A percentile compares a stretch with the other conserved stretches of the same genome.
These are phyloP conservation scores for Volvox reticuliferus DNA, from an alignment of 139 green algal genomes.

Conservation along the genomic window DNA sequence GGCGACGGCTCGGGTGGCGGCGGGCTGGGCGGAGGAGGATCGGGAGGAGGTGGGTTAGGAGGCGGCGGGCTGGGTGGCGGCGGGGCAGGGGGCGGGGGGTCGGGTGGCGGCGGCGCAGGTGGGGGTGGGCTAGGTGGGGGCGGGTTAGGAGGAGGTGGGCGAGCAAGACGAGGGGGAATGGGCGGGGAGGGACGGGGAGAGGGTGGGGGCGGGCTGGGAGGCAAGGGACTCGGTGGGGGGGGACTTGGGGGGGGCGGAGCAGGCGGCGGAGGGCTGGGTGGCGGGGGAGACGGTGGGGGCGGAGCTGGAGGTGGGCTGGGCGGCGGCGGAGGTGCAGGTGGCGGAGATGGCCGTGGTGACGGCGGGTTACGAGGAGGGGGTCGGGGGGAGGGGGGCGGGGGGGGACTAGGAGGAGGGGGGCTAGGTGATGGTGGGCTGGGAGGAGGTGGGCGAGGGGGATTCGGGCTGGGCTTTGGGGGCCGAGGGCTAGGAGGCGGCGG, in stretches of 20 bases:
- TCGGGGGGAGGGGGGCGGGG: background rate
- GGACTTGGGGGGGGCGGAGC: background rate
- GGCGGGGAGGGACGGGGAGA: background rate
- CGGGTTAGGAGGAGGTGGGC: background rate
- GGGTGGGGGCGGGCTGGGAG: too few relatives aligned
- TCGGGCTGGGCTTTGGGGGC: background rate
- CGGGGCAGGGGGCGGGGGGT: background rate
- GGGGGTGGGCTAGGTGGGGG: background rate
- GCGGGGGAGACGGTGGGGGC: background rate
- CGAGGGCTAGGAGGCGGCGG: background rate
- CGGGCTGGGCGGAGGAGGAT: background rate
- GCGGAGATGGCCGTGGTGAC: background rate
- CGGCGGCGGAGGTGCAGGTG: background rate
- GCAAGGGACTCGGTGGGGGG: background rate
- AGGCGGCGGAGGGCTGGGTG: background rate
- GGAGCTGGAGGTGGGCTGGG: background rate
- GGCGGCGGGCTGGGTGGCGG: background rate
- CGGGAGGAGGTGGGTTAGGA: background rate
- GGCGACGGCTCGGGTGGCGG: background rate
- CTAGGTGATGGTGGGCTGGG: background rate
- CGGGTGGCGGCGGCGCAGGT: background rate
- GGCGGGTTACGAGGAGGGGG: background rate
- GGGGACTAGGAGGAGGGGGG: background rate
- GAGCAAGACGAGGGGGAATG: background rate
- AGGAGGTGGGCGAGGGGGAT: background rate